Base-by-base conservation (phyloP, 768 basidiomycete species). In the Panaeolus cyanescens region DNA sequence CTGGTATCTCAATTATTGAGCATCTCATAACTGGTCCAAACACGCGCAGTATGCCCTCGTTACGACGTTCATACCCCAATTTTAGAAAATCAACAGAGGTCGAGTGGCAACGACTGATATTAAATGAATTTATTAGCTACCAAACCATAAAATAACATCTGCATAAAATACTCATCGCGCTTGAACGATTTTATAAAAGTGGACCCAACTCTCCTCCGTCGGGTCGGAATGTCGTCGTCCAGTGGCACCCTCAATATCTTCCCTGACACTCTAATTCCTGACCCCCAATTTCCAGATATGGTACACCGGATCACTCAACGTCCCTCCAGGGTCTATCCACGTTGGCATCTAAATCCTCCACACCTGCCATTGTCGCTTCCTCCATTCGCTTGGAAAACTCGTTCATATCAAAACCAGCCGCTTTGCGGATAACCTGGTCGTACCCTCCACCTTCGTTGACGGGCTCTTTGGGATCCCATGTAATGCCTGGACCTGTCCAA, bases 401-500 rank as follows among this genome's bases (percentile, higher is more conserved):
- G 55, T 79, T 78, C 78, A 83, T 81, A 54, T 82, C 80, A 0
- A 70, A 56, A 40, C 68, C 56, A 0, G 74, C 81, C 12, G 62
- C 66, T 6, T 70, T 64, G 28, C 77, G 73, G 9, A 77, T 56
- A 12, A 58, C 68, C 25, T 63, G 62, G 54, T 79, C 83, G 57
- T 84, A 85, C 5, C 72, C 75, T 4, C 75, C 83, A 12, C 67
- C 69, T 56, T 72, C 72, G 19, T 75, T 65, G 1, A 80, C 75
- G 5, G 76, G 66, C 4, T 71, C 76, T 0, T 61, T 60, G 0
- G 83, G 79, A 63, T 87, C 79, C 85, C 86, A 88, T 6, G 77
- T 67, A 33, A 83, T 81, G 5, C 72, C 70, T 5, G 75, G 74
- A 5, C 86, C 86, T 31, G 68, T 77, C 83, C 86, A 89, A 0